Percentiles rank a stretch among this genome's conserved stretches.
phyloP scores from a whole-genome alignment of 1,284 basidiomycete species.

The Cutaneotrichosporon arboriforme region DNA sequence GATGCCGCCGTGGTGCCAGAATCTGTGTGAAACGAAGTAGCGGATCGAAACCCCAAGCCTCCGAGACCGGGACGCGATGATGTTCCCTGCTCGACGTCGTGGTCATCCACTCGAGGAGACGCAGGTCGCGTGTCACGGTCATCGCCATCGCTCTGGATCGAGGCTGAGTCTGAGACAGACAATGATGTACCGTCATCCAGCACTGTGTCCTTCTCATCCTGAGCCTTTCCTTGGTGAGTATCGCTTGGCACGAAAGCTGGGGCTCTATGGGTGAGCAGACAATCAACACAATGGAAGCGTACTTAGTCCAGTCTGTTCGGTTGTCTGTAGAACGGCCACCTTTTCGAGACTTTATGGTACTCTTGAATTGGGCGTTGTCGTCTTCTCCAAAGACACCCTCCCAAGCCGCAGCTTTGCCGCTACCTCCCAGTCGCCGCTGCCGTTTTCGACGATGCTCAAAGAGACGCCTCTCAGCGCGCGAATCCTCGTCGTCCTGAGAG shows the following conservation, averaged over 20 bases:
- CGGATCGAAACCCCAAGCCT: too few relatives aligned
- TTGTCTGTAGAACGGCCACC: conserved; percentile 43
- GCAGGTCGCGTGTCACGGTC: too few relatives aligned
- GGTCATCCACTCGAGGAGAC: background rate
- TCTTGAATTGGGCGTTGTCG: conserved; percentile 50
- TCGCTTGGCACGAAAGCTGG: conserved; percentile 56
- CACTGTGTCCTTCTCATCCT: conserved; percentile 25
- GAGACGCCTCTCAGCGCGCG: conserved; percentile 67
- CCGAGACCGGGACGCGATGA: too few relatives aligned
- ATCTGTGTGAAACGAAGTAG: too few relatives aligned
- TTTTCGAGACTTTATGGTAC: conserved; percentile 15
- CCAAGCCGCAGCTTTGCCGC: conserved; percentile 67
- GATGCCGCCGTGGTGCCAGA: too few relatives aligned
- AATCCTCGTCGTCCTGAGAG: conserved; percentile 58
- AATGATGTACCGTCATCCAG: background rate
- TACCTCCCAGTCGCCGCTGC: conserved; percentile 57
- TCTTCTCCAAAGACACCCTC: conserved; percentile 78
- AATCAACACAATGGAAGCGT: conserved; percentile 19
- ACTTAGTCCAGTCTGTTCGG: conserved; percentile 63
- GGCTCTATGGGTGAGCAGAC: conserved; percentile 47
- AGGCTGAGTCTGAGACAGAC: too few relatives aligned
- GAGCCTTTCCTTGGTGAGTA: background rate
- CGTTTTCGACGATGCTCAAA: conserved; percentile 67
- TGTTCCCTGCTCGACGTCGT: background rate
- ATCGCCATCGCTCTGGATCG: too few relatives aligned